phyloP scores from a whole-genome alignment of 1,139 yeast species.

The Saccharomycopsis hybrid region DNA sequence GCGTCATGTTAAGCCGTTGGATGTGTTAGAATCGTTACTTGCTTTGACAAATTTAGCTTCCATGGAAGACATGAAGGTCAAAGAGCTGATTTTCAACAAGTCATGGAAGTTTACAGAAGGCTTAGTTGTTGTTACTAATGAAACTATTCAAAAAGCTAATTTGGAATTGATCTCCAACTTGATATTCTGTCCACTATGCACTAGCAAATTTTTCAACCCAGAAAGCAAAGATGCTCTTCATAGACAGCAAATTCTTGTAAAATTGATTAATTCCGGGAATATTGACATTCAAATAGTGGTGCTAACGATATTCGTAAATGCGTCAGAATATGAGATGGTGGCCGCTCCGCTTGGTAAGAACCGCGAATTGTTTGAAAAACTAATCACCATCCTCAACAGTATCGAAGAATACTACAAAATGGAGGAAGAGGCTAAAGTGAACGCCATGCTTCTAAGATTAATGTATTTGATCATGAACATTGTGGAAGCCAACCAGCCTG shows the following conservation, averaged over 20 bases:
- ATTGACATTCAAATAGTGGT: constrained; percentile 36
- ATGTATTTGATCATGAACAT: constrained; percentile 32
- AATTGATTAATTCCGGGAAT: constrained; percentile 37
- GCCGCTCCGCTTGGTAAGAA: constrained; percentile 31
- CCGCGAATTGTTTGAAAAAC: constrained; percentile 26
- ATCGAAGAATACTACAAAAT: constrained; percentile 14
- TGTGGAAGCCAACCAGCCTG: background rate
- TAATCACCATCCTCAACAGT: constrained; percentile 31
- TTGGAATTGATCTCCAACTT: constrained; percentile 47
- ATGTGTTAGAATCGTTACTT: constrained; percentile 39
- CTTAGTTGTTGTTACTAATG: constrained; percentile 33
- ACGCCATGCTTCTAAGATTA: constrained; percentile 34
- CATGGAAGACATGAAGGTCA: constrained; percentile 26
- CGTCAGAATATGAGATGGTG: constrained; percentile 43
- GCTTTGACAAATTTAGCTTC: constrained; percentile 47
- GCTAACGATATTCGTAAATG: constrained; percentile 45
- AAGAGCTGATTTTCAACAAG: constrained; percentile 33
- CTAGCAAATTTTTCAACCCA: constrained; percentile 46
- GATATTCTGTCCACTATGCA: constrained; percentile 37
- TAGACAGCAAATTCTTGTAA: constrained; percentile 36
- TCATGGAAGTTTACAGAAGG: constrained; percentile 35
- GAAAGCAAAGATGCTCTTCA: constrained; percentile 26
- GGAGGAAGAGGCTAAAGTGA: constrained; percentile 23
- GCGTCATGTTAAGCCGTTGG: constrained; percentile 28
- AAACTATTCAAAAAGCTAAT: constrained; percentile 37